A percentile compares a stretch with the other conserved stretches of the same genome.
Evolutionary conservation across 331 rosid species (phyloP).

Genomic region (Stylosanthes scabra): DNA sequence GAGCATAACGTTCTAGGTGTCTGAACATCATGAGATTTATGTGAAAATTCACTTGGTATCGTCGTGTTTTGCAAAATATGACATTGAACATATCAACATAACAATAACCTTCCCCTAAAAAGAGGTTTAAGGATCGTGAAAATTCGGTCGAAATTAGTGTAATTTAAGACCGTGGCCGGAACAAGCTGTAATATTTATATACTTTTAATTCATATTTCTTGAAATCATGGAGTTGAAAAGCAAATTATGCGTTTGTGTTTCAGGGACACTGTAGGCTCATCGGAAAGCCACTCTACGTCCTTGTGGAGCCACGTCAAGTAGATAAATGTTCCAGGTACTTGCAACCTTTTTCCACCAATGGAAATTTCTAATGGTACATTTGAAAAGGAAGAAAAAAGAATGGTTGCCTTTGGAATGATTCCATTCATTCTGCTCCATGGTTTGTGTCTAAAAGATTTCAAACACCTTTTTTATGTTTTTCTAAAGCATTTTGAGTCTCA

Average conservation of each 20-base stretch:
- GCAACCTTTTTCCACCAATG: conserved; percentile 24
- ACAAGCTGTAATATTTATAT: background rate
- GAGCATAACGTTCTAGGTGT: no score
- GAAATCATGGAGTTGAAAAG: conserved; percentile 15
- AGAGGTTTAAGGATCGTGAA: no score
- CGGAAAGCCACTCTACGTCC: conserved; percentile 91
- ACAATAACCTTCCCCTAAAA: no score
- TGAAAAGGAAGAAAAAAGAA: background rate
- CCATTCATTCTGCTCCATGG: conserved; percentile 4
- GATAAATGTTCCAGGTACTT: conserved; percentile 64
- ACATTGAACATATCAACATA: no score
- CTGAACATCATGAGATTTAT: no score
- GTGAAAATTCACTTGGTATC: no score
- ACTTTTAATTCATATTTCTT: background rate
- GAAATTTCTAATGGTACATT: conserved; percentile 8
- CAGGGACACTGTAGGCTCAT: conserved; percentile 86
- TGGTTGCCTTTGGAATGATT: conserved; percentile 6
- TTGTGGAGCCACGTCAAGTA: conserved; percentile 83
- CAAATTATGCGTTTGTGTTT: conserved; percentile 24
- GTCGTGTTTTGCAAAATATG: no score
- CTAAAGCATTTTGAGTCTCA: conserved; percentile 25
- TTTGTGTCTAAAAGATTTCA: conserved; percentile 21
- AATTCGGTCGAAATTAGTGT: no score
- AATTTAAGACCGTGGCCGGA: no score
- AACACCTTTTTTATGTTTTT: conserved; percentile 10